Percentiles rank a stretch among this genome's conserved stretches.
phyloP scores from a whole-genome alignment of 768 basidiomycete genomes.

The Steccherinum ochraceum region DNA sequence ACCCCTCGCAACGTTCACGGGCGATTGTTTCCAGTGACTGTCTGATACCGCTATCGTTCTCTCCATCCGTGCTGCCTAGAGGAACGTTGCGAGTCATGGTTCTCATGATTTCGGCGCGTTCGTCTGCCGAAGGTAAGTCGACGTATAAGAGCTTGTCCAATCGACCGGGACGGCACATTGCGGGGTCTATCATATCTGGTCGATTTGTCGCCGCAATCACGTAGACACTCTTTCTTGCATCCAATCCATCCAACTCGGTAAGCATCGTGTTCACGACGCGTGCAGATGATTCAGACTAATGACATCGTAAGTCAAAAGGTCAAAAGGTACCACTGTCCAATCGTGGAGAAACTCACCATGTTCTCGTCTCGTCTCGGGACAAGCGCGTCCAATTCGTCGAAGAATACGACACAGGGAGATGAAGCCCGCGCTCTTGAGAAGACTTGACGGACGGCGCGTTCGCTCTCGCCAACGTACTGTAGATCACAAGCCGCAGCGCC shows the following conservation, averaged over 20 bases:
- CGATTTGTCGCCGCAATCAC: conserved; percentile 94
- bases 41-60: conserved; percentile 19
- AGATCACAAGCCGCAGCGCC: neutral
- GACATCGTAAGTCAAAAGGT: neutral
- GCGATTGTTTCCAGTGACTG: conserved; percentile 42
- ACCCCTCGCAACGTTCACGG: conserved; percentile 67
- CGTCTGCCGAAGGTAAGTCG: conserved; percentile 68
- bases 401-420: conserved; percentile 92
- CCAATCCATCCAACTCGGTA: conserved; percentile 91
- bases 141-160: conserved; percentile 93
- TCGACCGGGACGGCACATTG: conserved; percentile 95
- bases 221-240: conserved; percentile 79
- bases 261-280: conserved; percentile 92
- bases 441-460: conserved; percentile 89
- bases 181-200: conserved; percentile 96
- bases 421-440: conserved; percentile 93
- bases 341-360: conserved; percentile 60
- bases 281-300: conserved; percentile 85
- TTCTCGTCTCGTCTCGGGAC: conserved; percentile 88
- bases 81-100: conserved; percentile 74
- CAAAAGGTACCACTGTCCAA: conserved; percentile 6
- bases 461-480: conserved; percentile 96
- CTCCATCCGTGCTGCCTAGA: conserved; percentile 33
- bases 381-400: conserved; percentile 90
- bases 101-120: conserved; percentile 79